A percentile compares a stretch with the other conserved stretches of the same genome.
These are phyloP conservation scores for Magnusiomyces ingens DNA, from an alignment of 1,139 yeast genomes.

Conservation along the genomic window DNA sequence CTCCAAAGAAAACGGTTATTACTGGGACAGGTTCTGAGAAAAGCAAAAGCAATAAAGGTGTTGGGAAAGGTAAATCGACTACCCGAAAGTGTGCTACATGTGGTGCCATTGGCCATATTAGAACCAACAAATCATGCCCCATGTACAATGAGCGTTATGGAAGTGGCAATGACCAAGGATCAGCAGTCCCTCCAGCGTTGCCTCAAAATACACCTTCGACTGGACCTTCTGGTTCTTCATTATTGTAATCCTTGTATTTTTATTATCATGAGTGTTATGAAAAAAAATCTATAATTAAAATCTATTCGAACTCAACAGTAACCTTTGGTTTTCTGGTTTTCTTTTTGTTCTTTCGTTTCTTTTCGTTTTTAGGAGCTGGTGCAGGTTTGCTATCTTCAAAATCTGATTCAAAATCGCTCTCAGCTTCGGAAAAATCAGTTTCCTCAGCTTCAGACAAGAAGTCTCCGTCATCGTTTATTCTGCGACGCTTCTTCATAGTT, in stretches of 20 bases:
- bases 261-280: not conserved
- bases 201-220: constrained; percentile 5
- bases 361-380: constrained; percentile 16
- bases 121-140: constrained; percentile 89
- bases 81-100: constrained; percentile 88
- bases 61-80: constrained; percentile 50
- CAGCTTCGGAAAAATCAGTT: constrained; percentile 41
- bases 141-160: constrained; percentile 47
- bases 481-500: constrained; percentile 60
- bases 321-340: constrained; percentile 24
- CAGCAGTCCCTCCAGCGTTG: not conserved
- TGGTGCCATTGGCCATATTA: constrained; percentile 91
- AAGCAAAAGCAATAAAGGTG: constrained; percentile 26
- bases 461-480: constrained; percentile 20
- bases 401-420: constrained; percentile 37
- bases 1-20: constrained; percentile 9
- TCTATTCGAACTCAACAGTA: constrained; percentile 10
- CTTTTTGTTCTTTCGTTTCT: constrained; percentile 41
- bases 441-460: constrained; percentile 52
- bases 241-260: not conserved
- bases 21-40: constrained; percentile 34
- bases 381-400: constrained; percentile 30
- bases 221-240: constrained; percentile 6
- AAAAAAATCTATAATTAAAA: not conserved
- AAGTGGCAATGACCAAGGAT: constrained; percentile 17